phyloP scores from a whole-genome alignment of 83 land plant genomes.

The Picea abies region DNA sequence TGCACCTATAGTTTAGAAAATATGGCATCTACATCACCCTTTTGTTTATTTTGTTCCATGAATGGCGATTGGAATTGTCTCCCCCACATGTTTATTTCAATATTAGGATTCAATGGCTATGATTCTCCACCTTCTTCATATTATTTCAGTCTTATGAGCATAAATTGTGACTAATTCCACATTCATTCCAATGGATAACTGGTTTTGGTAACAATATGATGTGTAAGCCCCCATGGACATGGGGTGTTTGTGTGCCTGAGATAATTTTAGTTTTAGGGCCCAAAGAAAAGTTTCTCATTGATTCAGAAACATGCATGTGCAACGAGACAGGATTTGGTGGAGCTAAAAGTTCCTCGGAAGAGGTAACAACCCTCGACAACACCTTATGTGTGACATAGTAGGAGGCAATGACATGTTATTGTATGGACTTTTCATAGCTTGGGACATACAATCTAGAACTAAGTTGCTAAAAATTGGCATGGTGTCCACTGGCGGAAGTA shows the following conservation, averaged over 20 bases:
- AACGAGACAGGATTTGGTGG: constrained; percentile 50
- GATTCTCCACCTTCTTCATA: no score
- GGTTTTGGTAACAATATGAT: no score
- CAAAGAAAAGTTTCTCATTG: constrained; percentile 60
- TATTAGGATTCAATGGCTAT: no score
- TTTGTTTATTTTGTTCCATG: no score
- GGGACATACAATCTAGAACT: constrained; percentile 21
- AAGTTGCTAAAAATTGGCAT: constrained; percentile 15
- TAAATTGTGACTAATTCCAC: no score
- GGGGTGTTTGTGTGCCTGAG: constrained; percentile 18
- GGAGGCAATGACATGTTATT: background rate
- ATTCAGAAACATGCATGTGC: constrained; percentile 61
- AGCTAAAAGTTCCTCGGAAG: constrained; percentile 61
- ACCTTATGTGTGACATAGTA: constrained; percentile 9
- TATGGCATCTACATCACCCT: no score
- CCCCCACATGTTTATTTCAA: no score
- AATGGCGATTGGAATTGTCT: no score
- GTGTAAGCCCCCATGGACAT: background rate
- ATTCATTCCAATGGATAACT: no score
- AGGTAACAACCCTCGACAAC: constrained; percentile 36
- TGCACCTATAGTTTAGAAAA: no score
- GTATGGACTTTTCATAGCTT: background rate
- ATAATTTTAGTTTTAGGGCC: constrained; percentile 44
- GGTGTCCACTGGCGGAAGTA: constrained; percentile 19
- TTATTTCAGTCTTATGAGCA: no score